Conservation (phyloP, 805 yeast genomes). For the Lipomyces orientalis region DNA sequence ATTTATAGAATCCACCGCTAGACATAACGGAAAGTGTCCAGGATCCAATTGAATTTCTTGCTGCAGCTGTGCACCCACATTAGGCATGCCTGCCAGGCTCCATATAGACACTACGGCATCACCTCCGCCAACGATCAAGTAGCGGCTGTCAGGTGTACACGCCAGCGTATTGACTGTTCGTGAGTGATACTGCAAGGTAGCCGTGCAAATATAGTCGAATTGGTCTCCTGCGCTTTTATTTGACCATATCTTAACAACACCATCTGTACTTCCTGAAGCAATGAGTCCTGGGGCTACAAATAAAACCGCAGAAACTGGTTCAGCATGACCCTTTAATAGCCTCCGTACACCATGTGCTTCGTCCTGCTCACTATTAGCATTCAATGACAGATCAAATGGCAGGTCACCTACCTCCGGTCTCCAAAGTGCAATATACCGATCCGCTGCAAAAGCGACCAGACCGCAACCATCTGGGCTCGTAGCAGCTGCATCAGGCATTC, state of each 20-base stretch:
- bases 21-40: conserved; percentile 58
- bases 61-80: conserved; percentile 21
- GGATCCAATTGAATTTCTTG: conserved; percentile 46
- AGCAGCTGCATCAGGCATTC: conserved; percentile 57
- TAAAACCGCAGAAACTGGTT: conserved; percentile 69
- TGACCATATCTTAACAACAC: conserved; percentile 64
- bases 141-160: conserved; percentile 23
- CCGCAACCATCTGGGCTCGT: conserved; percentile 58
- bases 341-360: conserved; percentile 53
- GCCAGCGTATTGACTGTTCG: conserved; percentile 20
- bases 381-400: not conserved
- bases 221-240: conserved; percentile 46
- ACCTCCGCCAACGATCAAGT: conserved; percentile 23
- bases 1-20: conserved; percentile 47
- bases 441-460: conserved; percentile 75
- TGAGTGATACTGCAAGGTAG: conserved; percentile 16
- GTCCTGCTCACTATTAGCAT: conserved; percentile 7
- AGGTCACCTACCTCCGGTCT: conserved; percentile 53
- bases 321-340: conserved; percentile 66
- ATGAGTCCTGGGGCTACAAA: conserved; percentile 55
- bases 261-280: conserved; percentile 73
- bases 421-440: conserved; percentile 69
- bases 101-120: conserved; percentile 38
- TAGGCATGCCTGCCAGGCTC: conserved; percentile 21
- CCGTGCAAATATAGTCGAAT: conserved; percentile 25